Conservation (phyloP, 2,329 filamentous ascomycete species). For the Apiospora aurea region DNA sequence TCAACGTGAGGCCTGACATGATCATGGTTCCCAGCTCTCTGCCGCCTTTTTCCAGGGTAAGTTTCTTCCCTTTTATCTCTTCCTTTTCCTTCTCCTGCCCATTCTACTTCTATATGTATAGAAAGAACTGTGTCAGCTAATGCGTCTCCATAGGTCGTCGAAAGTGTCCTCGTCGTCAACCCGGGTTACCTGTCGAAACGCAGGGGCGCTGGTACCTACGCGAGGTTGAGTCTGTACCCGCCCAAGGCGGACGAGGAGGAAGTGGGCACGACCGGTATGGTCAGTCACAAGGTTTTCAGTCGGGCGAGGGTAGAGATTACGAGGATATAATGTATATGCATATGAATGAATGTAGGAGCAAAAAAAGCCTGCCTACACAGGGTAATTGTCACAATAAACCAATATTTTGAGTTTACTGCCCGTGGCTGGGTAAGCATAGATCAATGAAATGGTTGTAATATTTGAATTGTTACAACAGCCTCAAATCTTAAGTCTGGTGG, state of each 20-base stretch:
- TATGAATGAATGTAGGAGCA: background rate
- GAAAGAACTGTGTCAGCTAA: background rate
- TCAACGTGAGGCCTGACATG: conserved; percentile 84
- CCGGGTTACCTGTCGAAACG: conserved; percentile 88
- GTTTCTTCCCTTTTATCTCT: conserved; percentile 34
- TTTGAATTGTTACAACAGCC: background rate
- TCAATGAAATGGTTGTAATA: background rate
- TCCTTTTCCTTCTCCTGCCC: background rate
- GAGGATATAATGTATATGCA: conserved; percentile 63
- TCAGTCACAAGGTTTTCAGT: conserved; percentile 80
- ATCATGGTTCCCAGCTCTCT: conserved; percentile 83
- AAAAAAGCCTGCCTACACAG: background rate
- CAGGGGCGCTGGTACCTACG: conserved; percentile 84
- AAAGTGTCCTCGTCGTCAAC: conserved; percentile 89
- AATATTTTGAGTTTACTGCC: background rate
- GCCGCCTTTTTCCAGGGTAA: conserved; percentile 86
- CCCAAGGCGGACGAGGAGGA: conserved; percentile 66
- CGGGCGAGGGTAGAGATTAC: conserved; percentile 87
- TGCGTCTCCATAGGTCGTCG: conserved; percentile 72
- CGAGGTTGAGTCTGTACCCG: conserved; percentile 77
- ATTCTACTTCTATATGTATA: background rate
- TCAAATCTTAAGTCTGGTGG: background rate
- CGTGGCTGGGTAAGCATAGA: background rate
- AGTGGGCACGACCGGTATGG: conserved; percentile 59
- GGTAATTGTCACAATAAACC: background rate